phyloP scores from a whole-genome alignment of 2,329 filamentous ascomycete species.

The Hansfordia pulvinata region DNA sequence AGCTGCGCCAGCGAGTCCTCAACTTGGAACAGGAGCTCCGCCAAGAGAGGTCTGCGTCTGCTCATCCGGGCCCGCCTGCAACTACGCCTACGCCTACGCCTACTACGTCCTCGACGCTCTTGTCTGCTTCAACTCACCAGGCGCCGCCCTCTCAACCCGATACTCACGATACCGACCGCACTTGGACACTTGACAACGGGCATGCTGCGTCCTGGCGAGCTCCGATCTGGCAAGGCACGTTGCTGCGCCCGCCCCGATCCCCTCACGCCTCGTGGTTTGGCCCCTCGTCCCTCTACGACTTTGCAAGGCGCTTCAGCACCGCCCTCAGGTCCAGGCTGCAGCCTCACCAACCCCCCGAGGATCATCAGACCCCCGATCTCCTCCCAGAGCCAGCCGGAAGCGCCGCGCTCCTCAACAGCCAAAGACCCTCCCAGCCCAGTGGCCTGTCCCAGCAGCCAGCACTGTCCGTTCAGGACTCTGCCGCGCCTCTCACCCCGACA shows the following conservation, averaged over 20 bases:
- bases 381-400: conserved; percentile 6
- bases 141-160: too few species aligned
- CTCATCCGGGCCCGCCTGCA: too few species aligned
- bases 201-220: too few species aligned
- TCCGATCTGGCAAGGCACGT: conserved; percentile 22
- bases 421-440: too few species aligned
- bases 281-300: conserved; percentile 26
- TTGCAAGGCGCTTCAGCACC: conserved; percentile 22
- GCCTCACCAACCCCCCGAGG: conserved; percentile 14
- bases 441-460: too few species aligned
- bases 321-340: conserved; percentile 20
- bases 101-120: too few species aligned
- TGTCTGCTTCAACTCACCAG: too few species aligned
- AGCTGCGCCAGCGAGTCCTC: conserved; percentile 18
- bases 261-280: conserved; percentile 24
- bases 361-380: conserved; percentile 16
- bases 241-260: conserved; percentile 18
- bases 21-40: too few species aligned
- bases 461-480: too few species aligned
- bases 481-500: conserved; percentile 19
- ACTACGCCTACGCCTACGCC: too few species aligned
- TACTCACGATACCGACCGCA: too few species aligned
- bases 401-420: conserved; percentile 13
- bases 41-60: too few species aligned
- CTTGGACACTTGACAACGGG: conserved; percentile 10